Percentiles rank a stretch among this genome's conserved stretches.
Evolutionary conservation across 306 rosid species (phyloP).

Genomic region (Medicago ruthenica): DNA sequence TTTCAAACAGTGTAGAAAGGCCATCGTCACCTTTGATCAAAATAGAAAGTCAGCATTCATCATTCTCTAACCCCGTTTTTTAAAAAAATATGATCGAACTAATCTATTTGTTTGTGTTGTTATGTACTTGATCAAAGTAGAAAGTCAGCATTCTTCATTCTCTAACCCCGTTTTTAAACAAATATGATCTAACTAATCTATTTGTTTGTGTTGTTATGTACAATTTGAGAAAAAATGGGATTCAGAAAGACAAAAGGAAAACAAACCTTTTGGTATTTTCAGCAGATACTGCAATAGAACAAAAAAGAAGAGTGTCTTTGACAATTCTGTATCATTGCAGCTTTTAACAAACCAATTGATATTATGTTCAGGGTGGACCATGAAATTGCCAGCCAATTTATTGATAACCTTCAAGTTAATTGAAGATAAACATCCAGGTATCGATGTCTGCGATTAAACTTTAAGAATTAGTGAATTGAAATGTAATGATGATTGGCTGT

Average conservation of each 20-base stretch:
- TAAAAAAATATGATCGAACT: background rate
- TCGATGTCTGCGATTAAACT: constrained; percentile 50
- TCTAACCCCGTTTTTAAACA: background rate
- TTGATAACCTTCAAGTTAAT: constrained; percentile 65
- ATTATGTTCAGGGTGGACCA: constrained; percentile 56
- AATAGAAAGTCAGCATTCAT: constrained; percentile 36
- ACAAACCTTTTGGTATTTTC: constrained; percentile 53
- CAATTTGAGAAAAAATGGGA: constrained; percentile 26
- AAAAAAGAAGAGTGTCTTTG: constrained; percentile 69
- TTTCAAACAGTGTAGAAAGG: constrained; percentile 57
- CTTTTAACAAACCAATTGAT: constrained; percentile 64
- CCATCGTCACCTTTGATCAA: constrained; percentile 50
- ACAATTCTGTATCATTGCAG: constrained; percentile 62
- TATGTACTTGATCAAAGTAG: constrained; percentile 36
- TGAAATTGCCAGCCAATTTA: constrained; percentile 69
- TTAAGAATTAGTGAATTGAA: constrained; percentile 33
- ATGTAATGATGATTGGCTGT: background rate
- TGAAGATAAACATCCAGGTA: constrained; percentile 57
- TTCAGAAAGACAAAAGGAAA: constrained; percentile 27
- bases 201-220: background rate
- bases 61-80: constrained; percentile 8
- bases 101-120: background rate
- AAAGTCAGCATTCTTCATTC: constrained; percentile 35
- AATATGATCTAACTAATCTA: background rate
- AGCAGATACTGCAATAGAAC: constrained; percentile 65